These are phyloP conservation scores for Chaetomiaceae sp. DNA, from an alignment of 2,329 filamentous ascomycete species.

Conservation along the genomic window DNA sequence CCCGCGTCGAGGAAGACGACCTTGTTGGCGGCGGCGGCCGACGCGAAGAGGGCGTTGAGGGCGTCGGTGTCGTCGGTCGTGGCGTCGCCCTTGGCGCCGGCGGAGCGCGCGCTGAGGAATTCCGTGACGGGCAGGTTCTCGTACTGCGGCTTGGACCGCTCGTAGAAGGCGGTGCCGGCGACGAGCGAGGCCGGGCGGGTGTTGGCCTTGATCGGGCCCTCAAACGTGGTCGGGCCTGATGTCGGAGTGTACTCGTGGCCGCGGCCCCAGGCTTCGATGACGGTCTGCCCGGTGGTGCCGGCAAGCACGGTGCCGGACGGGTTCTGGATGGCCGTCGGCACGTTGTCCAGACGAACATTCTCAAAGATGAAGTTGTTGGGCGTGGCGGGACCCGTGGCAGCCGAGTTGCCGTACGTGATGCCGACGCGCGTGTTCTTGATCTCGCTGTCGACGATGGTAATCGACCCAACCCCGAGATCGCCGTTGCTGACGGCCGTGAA, in stretches of 20 bases:
- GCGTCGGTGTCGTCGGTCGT: conserved; percentile 68
- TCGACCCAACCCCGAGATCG: conserved; percentile 62
- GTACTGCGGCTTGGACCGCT: conserved; percentile 75
- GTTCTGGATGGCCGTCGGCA: conserved; percentile 41
- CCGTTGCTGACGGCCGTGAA: conserved; percentile 50
- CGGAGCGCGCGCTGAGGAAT: conserved; percentile 65
- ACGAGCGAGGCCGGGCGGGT: conserved; percentile 53
- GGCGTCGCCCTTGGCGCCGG: conserved; percentile 69
- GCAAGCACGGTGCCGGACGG: conserved; percentile 47
- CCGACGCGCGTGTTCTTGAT: conserved; percentile 65
- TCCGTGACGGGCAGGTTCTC: conserved; percentile 50
- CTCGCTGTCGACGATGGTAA: conserved; percentile 68
- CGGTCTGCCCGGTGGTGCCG: conserved; percentile 44
- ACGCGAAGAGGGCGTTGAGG: conserved; percentile 61
- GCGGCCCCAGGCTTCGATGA: conserved; percentile 57
- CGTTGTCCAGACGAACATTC: conserved; percentile 43
- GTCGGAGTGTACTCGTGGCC: conserved; percentile 56
- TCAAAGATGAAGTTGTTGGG: conserved; percentile 44
- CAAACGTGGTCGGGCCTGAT: conserved; percentile 37
- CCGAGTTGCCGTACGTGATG: conserved; percentile 44
- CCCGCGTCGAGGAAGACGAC: conserved; percentile 60
- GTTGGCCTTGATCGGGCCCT: conserved; percentile 43
- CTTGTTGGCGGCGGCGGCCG: conserved; percentile 47
- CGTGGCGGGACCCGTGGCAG: conserved; percentile 29
- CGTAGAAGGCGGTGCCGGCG: conserved; percentile 54